Evolutionary conservation across 768 basidiomycete species (phyloP), one percentile per base, ranked within the genome.

Genomic region (Paxillus involutus): DNA sequence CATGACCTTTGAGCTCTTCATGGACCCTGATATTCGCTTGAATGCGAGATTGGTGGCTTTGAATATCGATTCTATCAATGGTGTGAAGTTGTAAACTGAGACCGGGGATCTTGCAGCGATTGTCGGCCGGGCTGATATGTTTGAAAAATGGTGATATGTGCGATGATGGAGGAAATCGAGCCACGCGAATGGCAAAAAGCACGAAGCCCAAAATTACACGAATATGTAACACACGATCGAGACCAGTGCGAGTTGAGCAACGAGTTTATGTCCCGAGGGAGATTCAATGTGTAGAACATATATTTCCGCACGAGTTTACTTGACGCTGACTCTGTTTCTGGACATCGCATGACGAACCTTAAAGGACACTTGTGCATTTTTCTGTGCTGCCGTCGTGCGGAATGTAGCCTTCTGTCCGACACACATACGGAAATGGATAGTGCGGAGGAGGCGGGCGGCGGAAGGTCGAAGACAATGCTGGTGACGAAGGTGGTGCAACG

Each of bases 81-180:
- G 82, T 0, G 84, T 70, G 65, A 93, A 98, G 64, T 95, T 95
- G 73, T 90, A 95, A n/a, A n/a, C 86, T 83, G 79, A 0, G 93
- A 89, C 16, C 89, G 79, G 1, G 92, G 90, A 64, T 98, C 94
- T 62, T 85, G 84, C 2, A 97, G 72, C 86, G 91, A 91, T 61
- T 94, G 91, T 0, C 95, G 87, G 9, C 91, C 91, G 89, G 91
- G 60, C 94, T 97, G 56, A 19, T 55, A 29, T 17, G 46, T 4
- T 14, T 1, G 13, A 19, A 35, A 13, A 40, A 24, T 43, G 17
- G 26, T 33, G 9, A 26, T 4, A 40, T 10, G 16, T 21, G 21
- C 21, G 3, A 21, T 21, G 21, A 21, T 21, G 21, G 21, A n/a
- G 42, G 53, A 13, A 11, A 39, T 13, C 21, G 7, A 42, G 11